phyloP scores from a whole-genome alignment of 1,284 basidiomycete species.

The Apiotrichum porosum region DNA sequence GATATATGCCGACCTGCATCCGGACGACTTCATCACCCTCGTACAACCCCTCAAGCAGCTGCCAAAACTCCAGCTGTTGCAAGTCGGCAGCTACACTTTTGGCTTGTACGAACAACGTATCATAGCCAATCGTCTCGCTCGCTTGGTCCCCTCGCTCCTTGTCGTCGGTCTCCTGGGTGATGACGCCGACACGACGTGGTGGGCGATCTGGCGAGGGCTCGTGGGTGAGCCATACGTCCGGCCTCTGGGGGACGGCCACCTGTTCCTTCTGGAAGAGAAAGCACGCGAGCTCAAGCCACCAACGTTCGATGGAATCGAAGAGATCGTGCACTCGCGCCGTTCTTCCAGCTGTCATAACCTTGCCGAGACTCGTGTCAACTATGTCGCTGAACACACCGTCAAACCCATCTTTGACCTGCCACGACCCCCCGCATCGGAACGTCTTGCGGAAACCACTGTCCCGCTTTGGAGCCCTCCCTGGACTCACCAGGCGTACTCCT shows the following conservation, averaged over 20 bases:
- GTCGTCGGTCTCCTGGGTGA: constrained; percentile 36
- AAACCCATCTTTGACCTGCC: too few species aligned
- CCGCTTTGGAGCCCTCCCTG: too few species aligned
- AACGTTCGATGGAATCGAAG: neutral
- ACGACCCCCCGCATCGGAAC: too few species aligned
- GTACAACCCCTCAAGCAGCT: constrained; percentile 27
- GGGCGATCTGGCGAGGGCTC: constrained; percentile 33
- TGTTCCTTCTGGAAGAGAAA: constrained; percentile 1
- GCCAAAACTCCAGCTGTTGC: constrained; percentile 33
- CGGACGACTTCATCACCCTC: constrained; percentile 27
- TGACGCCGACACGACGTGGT: constrained; percentile 39
- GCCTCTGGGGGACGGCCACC: constrained; percentile 3
- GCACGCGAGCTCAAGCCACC: neutral
- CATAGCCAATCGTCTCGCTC: constrained; percentile 24
- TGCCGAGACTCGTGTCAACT: too few species aligned
- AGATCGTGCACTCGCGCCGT: neutral
- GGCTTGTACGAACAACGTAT: constrained; percentile 15
- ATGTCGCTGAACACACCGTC: too few species aligned
- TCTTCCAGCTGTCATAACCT: neutral
- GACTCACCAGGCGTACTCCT: too few species aligned
- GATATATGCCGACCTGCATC: constrained; percentile 16
- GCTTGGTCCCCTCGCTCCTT: constrained; percentile 24
- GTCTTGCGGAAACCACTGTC: too few species aligned
- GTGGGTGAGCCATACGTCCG: neutral
- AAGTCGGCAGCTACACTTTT: constrained; percentile 43